phyloP scores from a whole-genome alignment of 305 asterid species.

The Coffea humblotiana region DNA sequence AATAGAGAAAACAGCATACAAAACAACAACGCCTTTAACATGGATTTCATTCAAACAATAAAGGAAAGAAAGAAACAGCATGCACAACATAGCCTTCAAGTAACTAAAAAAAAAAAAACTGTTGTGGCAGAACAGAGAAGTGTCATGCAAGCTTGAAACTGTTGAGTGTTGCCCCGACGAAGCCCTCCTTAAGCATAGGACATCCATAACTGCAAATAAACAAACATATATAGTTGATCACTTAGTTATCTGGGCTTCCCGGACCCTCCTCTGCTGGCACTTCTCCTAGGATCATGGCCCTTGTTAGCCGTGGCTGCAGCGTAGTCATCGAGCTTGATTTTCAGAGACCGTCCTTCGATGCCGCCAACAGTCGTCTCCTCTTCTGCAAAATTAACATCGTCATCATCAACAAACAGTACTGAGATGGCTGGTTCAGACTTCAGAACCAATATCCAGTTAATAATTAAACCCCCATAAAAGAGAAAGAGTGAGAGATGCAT shows the following conservation, averaged over 20 bases:
- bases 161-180: too few species aligned
- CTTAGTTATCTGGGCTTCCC: background rate
- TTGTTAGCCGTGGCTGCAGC: conserved; percentile 22
- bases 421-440: background rate
- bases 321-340: conserved; percentile 25
- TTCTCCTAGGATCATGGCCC: conserved; percentile 18
- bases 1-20: too few species aligned
- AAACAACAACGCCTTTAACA: too few species aligned
- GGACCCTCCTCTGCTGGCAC: background rate
- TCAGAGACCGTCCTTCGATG: conserved; percentile 26
- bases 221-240: too few species aligned
- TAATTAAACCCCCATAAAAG: background rate
- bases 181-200: background rate
- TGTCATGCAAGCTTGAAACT: too few species aligned
- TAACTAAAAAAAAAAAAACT: too few species aligned
- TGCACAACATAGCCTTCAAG: too few species aligned
- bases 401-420: background rate
- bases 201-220: background rate
- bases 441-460: background rate
- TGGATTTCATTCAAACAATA: background rate
- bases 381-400: background rate
- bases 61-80: too few species aligned
- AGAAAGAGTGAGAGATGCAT: background rate
- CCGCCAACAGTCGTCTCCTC: background rate
- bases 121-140: too few species aligned